Conservation (phyloP, 2,329 filamentous ascomycete genomes). For the Nakataea oryzae region DNA sequence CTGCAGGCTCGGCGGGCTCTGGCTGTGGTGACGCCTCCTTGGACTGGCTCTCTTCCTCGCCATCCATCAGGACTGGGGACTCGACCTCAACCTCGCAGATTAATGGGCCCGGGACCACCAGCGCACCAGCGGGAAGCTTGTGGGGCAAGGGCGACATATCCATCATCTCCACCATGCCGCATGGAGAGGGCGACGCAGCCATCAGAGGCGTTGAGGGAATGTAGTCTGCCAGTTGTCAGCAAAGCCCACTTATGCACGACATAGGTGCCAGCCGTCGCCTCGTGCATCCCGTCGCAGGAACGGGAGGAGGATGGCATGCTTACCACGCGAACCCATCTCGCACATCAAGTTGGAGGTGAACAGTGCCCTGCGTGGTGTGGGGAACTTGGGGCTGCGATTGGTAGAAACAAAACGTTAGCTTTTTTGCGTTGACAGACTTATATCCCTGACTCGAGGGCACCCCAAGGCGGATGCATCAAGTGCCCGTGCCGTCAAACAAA, state of each 20-base stretch:
- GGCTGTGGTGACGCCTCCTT: slow-evolving; percentile 46
- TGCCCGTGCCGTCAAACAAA: neutral
- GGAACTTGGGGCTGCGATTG: slow-evolving; percentile 59
- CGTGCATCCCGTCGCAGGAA: neutral
- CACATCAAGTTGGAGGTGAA: slow-evolving; percentile 66
- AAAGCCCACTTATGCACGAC: neutral
- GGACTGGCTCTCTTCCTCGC: neutral
- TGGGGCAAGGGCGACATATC: slow-evolving; percentile 89
- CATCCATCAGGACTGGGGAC: slow-evolving; percentile 1
- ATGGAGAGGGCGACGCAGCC: slow-evolving; percentile 68
- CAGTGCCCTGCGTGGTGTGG: slow-evolving; percentile 73
- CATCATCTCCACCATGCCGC: slow-evolving; percentile 65
- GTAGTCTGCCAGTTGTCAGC: slow-evolving; percentile 42
- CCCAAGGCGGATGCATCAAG: neutral
- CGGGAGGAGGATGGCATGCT: slow-evolving; percentile 16
- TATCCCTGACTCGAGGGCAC: no score
- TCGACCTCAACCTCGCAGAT: slow-evolving; percentile 1
- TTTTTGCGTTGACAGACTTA: neutral
- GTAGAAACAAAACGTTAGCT: neutral
- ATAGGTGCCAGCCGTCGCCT: slow-evolving; percentile 8
- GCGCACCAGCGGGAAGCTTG: slow-evolving; percentile 37
- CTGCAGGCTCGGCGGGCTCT: slow-evolving; percentile 31
- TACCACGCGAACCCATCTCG: slow-evolving; percentile 47
- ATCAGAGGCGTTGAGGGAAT: slow-evolving; percentile 71
- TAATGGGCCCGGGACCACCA: neutral